Evolutionary conservation across 2,329 filamentous ascomycete species (phyloP).

Genomic region (Fusarium piperis): DNA sequence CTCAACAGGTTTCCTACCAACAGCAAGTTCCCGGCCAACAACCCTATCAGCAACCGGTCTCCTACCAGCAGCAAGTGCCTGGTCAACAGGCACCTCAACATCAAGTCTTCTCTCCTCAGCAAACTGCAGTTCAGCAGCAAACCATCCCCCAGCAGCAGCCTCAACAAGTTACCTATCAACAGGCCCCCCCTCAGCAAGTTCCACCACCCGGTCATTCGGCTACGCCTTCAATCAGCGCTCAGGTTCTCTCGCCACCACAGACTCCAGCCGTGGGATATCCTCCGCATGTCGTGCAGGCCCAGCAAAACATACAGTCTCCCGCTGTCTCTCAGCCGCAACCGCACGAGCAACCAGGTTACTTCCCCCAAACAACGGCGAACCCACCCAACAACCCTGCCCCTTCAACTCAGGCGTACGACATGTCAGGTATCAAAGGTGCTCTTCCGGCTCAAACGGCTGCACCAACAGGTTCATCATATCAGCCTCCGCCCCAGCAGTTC

Average conservation of each 20-base stretch:
- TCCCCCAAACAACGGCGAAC: neutral
- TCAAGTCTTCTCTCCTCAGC: neutral
- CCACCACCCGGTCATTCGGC: neutral
- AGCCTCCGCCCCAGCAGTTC: neutral
- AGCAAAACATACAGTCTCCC: neutral
- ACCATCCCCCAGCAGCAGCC: neutral
- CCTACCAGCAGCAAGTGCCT: neutral
- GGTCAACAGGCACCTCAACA: neutral
- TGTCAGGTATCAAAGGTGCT: conserved; percentile 20
- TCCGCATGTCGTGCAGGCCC: accelerated
- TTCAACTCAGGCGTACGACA: conserved; percentile 11
- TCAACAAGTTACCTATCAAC: neutral
- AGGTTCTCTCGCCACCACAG: conserved; percentile 8
- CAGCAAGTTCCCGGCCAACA: neutral
- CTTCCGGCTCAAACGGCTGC: conserved; percentile 10
- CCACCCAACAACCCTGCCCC: neutral
- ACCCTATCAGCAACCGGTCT: neutral
- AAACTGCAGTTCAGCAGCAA: neutral
- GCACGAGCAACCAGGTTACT: neutral
- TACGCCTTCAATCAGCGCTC: neutral
- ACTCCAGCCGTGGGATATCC: neutral
- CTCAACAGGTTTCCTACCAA: neutral
- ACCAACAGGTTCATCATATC: neutral
- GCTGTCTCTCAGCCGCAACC: neutral
- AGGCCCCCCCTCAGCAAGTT: neutral